Evolutionary conservation across 257 asterid genomes (phyloP).

Genomic region (Haberlea rhodopensis): DNA sequence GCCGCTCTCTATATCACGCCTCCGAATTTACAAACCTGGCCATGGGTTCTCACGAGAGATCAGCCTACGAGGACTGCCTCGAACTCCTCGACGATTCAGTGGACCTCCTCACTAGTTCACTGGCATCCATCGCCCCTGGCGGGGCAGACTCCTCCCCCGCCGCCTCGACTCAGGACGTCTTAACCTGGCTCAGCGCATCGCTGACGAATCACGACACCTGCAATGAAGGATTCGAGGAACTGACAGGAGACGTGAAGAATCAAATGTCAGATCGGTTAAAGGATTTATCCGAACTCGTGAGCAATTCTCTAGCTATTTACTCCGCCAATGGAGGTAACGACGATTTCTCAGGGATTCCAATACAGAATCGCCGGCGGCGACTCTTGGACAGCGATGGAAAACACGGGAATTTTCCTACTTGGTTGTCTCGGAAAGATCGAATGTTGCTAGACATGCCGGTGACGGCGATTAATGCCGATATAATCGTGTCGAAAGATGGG

Average conservation of each 20-base stretch:
- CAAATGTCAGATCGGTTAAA: conserved; percentile 32
- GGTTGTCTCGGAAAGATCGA: conserved; percentile 42
- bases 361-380: conserved; percentile 40
- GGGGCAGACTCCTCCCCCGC: conserved; percentile 9
- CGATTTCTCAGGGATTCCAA: conserved; percentile 46
- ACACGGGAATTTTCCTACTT: conserved; percentile 34
- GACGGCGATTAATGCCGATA: conserved; percentile 35
- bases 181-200: conserved; percentile 55
- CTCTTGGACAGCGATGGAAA: conserved; percentile 14
- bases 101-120: conserved; percentile 36
- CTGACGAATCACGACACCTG: conserved; percentile 56
- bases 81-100: conserved; percentile 48
- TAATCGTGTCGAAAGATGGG: conserved; percentile 44
- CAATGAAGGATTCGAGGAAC: conserved; percentile 39
- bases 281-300: conserved; percentile 44
- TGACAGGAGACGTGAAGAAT: conserved; percentile 33
- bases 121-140: conserved; percentile 26
- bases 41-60: conserved; percentile 33
- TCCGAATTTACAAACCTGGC: conserved; percentile 34
- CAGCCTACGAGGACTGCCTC: conserved; percentile 51
- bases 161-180: conserved; percentile 37
- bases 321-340: conserved; percentile 28
- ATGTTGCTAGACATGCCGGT: conserved; percentile 30
- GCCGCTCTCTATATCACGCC: conserved; percentile 32
- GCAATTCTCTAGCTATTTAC: conserved; percentile 50